Conservation (phyloP, 148 eudicot species). For the Chenopodium album region DNA sequence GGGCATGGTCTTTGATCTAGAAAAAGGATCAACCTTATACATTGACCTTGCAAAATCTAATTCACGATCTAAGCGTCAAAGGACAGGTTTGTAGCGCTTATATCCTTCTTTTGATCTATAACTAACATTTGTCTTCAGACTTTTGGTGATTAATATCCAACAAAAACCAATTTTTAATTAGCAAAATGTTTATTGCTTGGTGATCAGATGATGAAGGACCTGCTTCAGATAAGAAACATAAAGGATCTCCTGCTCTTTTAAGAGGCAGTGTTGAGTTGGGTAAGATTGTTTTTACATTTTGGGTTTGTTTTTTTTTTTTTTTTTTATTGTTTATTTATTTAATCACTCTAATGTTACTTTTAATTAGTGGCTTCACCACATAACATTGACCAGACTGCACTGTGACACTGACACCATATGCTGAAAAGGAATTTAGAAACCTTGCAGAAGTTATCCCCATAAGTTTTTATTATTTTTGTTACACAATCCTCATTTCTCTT, state of each 20-base stretch:
- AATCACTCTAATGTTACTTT: background rate
- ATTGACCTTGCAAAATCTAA: conserved; percentile 97
- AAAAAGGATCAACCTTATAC: conserved; percentile 75
- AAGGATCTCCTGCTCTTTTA: conserved; percentile 50
- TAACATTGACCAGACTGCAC: background rate
- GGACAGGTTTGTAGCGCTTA: conserved; percentile 51
- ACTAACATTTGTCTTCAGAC: background rate
- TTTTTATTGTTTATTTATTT: background rate
- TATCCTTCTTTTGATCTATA: background rate
- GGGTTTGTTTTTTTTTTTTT: background rate
- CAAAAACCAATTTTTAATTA: background rate
- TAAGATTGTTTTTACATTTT: conserved; percentile 33
- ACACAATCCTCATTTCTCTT: conserved; percentile 13
- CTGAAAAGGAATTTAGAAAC: background rate
- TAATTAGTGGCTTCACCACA: conserved; percentile 1
- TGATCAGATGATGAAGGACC: conserved; percentile 61
- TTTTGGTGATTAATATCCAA: background rate
- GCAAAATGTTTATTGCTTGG: background rate
- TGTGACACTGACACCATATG: background rate
- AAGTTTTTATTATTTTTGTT: background rate
- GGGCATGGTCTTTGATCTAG: conserved; percentile 96
- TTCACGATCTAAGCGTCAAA: conserved; percentile 85
- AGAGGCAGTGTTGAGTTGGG: conserved; percentile 63
- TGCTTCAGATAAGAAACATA: conserved; percentile 65
- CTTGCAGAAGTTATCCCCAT: background rate